Evolutionary conservation across 179 eudicot species (phyloP).

Genomic region (Gypsophila paniculata): DNA sequence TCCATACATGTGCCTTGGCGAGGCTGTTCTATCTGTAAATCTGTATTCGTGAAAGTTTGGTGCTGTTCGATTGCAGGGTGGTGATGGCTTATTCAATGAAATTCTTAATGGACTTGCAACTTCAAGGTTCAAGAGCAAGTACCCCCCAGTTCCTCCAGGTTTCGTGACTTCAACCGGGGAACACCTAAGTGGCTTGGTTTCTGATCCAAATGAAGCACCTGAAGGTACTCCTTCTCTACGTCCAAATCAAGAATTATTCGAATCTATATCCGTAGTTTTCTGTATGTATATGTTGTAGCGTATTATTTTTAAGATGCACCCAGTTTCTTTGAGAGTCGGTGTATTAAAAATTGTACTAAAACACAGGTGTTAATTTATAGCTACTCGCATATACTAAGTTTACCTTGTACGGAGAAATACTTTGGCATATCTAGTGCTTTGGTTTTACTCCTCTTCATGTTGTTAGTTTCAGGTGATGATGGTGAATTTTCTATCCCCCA

Average conservation of each 20-base stretch:
- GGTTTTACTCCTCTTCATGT: slow-evolving; percentile 14
- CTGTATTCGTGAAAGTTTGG: neutral
- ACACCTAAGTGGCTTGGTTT: slow-evolving; percentile 29
- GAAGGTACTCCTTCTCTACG: slow-evolving; percentile 50
- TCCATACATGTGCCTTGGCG: neutral
- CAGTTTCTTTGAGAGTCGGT: slow-evolving; percentile 26
- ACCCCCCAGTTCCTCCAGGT: slow-evolving; percentile 67
- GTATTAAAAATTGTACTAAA: slow-evolving; percentile 47
- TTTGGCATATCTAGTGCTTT: neutral
- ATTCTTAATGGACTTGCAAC: slow-evolving; percentile 82
- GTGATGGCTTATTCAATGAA: slow-evolving; percentile 95
- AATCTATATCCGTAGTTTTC: slow-evolving; percentile 36
- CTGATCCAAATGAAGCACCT: slow-evolving; percentile 36
- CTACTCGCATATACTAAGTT: slow-evolving; percentile 15
- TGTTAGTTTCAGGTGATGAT: slow-evolving; percentile 39
- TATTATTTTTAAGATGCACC: slow-evolving; percentile 13
- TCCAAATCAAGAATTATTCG: slow-evolving; percentile 35
- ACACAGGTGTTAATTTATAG: slow-evolving; percentile 41
- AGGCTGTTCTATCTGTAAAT: neutral
- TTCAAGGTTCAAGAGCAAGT: slow-evolving; percentile 74
- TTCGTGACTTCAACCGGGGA: slow-evolving; percentile 35
- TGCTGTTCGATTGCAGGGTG: slow-evolving; percentile 57
- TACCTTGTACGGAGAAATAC: neutral
- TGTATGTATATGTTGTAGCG: neutral
- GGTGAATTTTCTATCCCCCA: slow-evolving; percentile 60